A percentile compares a stretch with the other conserved stretches of the same genome.
phyloP scores from a whole-genome alignment of 352 stramenopile genomes.

The Aphanomyces stellatus region DNA sequence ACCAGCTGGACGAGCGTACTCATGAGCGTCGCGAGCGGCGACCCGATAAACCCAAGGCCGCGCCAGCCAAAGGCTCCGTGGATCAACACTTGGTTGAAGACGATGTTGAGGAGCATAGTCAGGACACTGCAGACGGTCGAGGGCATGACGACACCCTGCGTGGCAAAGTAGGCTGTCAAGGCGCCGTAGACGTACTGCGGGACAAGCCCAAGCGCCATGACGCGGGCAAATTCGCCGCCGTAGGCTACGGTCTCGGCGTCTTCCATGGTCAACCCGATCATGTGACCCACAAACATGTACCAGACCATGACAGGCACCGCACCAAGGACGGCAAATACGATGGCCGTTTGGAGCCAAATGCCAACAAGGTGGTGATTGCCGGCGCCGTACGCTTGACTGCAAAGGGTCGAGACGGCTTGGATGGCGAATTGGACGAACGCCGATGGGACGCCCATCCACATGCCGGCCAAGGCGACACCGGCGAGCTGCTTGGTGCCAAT shows the following conservation, averaged over 20 bases:
- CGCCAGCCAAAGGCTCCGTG: background rate
- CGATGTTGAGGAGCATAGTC: background rate
- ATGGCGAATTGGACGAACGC: slow-evolving; percentile 22
- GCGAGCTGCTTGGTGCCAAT: slow-evolving; percentile 15
- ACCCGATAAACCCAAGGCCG: background rate
- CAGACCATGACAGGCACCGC: slow-evolving; percentile 13
- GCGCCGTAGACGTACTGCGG: slow-evolving; percentile 9
- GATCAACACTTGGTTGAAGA: slow-evolving; percentile 16
- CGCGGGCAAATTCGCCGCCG: background rate
- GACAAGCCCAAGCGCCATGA: background rate
- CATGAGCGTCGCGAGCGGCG: background rate
- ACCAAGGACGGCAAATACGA: slow-evolving; percentile 3
- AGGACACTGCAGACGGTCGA: slow-evolving; percentile 3
- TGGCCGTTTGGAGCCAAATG: slow-evolving; percentile 11
- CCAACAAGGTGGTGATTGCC: slow-evolving; percentile 8
- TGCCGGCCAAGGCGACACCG: slow-evolving; percentile 6
- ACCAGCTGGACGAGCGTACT: background rate
- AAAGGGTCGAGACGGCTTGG: slow-evolving; percentile 20
- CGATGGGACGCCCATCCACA: slow-evolving; percentile 24
- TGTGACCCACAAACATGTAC: slow-evolving; percentile 14
- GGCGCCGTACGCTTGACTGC: slow-evolving; percentile 3
- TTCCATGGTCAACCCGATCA: slow-evolving; percentile 5
- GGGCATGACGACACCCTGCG: background rate
- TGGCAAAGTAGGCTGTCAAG: slow-evolving; percentile 16
- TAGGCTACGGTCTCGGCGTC: slow-evolving; percentile 1